Base-by-base conservation (phyloP, 78 protist genomes). In the Mastigamoeba balamuthi region DNA sequence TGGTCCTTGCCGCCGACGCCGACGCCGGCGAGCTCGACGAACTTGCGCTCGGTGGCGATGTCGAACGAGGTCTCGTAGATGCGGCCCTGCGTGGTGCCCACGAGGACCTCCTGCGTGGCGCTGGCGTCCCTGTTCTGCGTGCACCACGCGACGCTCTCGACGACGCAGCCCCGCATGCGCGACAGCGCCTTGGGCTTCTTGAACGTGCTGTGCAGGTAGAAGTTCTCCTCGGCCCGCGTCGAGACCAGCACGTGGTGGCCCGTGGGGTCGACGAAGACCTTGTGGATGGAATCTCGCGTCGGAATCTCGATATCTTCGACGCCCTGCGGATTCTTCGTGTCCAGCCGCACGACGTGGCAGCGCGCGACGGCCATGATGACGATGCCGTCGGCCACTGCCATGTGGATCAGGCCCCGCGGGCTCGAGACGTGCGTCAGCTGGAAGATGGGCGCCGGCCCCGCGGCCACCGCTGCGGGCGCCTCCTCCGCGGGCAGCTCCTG, bases 81-180 rank as follows among this genome's bases (percentile, higher is more conserved):
- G 74, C 38, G 41, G 27, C 94, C 94, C 35, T 74, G 66, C 38
- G 40, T 76, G 0, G 77, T 76, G 68, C 94, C 94, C 28, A 91
- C 52, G 4, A 89, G 37, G 5, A 89, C 70, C 17, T 66, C 78
- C 28, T 68, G 75, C 6, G 84, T 74, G 3, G 66, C 2, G 5
- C 0, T 71, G 10, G 53, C 76, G 35, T 76, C 85, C 2, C 30
- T 42, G 2, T 28, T 6, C 5, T 30, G 9, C 48, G 10, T 33
- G 43, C 81, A 79, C 93, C 93, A 89, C 9, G 90, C 93, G 64
- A 90, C 70, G 1, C 90, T 77, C 30, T 82, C 86, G 66, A 89
- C 84, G n/a, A 76, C 41, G 4, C 25, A 42, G 0, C 73, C 76
- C 28, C 66, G 28, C 63, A 37, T 2, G 0, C 25, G 48, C 4